Evolutionary conservation across 768 basidiomycete genomes (phyloP).

Genomic region (Leccinum sublutescens): DNA sequence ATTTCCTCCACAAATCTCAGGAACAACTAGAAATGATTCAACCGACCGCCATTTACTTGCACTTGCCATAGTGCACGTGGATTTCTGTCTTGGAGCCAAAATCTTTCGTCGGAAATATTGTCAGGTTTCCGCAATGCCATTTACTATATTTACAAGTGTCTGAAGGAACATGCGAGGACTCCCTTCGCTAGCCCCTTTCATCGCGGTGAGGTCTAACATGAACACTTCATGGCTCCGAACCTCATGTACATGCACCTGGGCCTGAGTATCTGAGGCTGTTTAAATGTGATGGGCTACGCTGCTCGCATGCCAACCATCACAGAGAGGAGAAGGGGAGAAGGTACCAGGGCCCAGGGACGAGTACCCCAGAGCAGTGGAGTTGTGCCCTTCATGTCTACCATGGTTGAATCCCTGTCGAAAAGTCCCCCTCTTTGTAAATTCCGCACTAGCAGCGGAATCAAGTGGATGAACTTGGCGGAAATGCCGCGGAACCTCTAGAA

Average conservation of each 20-base stretch:
- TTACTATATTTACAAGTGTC: not conserved
- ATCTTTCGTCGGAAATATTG: not conserved
- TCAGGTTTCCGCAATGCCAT: not conserved
- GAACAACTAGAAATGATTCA: not conserved
- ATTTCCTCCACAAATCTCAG: not conserved
- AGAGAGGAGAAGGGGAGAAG: not conserved
- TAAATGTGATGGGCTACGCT: not conserved
- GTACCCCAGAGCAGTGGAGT: not conserved
- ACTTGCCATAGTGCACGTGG: not conserved
- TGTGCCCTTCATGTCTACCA: not conserved
- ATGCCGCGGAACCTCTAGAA: not conserved
- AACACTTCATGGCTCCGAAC: not conserved
- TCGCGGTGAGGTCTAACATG: not conserved
- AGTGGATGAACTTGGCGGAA: not conserved
- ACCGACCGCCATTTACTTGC: not conserved
- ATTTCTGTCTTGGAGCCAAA: not conserved
- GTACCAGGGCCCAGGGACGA: not conserved
- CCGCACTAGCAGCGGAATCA: conserved; percentile 2
- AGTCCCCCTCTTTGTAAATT: not conserved
- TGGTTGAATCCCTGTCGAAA: not conserved
- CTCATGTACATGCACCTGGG: not conserved
- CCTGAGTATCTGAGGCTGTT: not conserved
- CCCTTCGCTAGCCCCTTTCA: not conserved
- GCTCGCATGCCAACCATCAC: not conserved
- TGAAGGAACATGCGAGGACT: not conserved